phyloP scores from a whole-genome alignment of 2,329 filamentous ascomycete species.

The Ophioceras dolichostomum region DNA sequence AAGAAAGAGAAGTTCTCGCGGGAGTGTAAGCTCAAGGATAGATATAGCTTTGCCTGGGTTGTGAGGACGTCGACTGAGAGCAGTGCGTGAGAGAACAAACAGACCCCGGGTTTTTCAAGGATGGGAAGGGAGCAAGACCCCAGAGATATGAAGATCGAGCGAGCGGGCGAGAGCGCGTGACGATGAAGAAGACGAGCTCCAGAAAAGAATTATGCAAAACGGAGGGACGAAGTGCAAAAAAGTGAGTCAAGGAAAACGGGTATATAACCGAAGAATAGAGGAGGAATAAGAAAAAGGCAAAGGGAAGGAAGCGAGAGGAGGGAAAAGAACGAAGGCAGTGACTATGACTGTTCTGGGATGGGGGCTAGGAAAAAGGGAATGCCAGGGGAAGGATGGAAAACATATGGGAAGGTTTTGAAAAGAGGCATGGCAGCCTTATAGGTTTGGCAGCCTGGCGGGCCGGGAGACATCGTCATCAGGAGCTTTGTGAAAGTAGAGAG shows the following conservation, averaged over 20 bases:
- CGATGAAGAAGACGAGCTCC: neutral
- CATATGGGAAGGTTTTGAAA: conserved; percentile 12
- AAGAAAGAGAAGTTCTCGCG: neutral
- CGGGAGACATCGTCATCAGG: conserved; percentile 14
- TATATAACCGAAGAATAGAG: conserved; percentile 1
- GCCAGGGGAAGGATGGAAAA: conserved; percentile 8
- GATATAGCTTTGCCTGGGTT: too few relatives aligned
- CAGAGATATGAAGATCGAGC: neutral
- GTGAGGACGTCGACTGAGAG: too few relatives aligned
- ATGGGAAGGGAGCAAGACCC: neutral
- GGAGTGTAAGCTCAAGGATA: neutral
- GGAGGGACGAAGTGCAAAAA: too few relatives aligned
- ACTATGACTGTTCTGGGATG: conserved; percentile 1
- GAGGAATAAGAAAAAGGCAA: conserved; percentile 7
- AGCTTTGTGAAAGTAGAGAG: too few relatives aligned
- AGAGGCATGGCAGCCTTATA: conserved; percentile 43
- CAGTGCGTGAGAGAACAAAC: neutral
- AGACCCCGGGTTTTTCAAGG: neutral
- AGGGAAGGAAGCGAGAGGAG: conserved; percentile 1
- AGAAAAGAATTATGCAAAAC: conserved; percentile 2
- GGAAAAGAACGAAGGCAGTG: neutral
- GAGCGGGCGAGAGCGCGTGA: neutral
- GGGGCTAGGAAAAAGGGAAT: conserved; percentile 4
- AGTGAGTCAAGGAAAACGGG: conserved; percentile 1
- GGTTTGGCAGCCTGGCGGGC: conserved; percentile 21